These are phyloP conservation scores for Fusarium concolor DNA, from an alignment of 2,329 filamentous ascomycete genomes.

Conservation along the genomic window DNA sequence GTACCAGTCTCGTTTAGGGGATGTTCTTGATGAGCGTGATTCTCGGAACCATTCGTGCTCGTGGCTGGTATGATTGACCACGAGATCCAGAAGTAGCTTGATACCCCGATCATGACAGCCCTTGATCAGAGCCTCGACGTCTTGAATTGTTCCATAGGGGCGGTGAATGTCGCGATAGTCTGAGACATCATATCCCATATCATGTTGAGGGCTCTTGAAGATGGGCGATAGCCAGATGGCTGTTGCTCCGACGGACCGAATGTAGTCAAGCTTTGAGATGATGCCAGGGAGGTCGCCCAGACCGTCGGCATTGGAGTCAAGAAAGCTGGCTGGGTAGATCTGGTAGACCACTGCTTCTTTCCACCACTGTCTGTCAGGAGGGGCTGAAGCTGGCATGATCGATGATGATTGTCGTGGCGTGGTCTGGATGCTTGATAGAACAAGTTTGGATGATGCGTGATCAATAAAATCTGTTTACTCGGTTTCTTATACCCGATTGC, in stretches of 20 bases:
- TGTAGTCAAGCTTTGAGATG: constrained; percentile 46
- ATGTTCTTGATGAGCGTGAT: constrained; percentile 61
- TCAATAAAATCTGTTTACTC: fast-evolving
- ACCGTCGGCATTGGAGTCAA: constrained; percentile 40
- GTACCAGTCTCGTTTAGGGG: constrained; percentile 66
- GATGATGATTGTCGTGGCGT: neutral
- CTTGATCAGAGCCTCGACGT: constrained; percentile 71
- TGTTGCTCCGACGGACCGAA: constrained; percentile 37
- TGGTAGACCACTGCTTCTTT: constrained; percentile 40
- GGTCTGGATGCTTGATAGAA: neutral
- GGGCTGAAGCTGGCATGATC: constrained; percentile 1
- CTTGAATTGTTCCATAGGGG: constrained; percentile 72
- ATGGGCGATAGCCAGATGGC: constrained; percentile 46
- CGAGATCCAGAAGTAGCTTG: constrained; percentile 45
- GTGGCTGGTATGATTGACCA: constrained; percentile 49
- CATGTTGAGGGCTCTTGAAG: constrained; percentile 60
- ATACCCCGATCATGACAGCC: constrained; percentile 61
- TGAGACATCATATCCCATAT: constrained; percentile 75
- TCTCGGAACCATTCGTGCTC: constrained; percentile 69
- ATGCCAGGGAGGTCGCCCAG: constrained; percentile 42
- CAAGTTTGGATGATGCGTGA: neutral
- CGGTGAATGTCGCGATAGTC: constrained; percentile 61
- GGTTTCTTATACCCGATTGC: constrained; percentile 1
- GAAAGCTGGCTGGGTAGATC: constrained; percentile 53
- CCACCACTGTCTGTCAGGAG: constrained; percentile 36